phyloP scores from a whole-genome alignment of 2,329 filamentous ascomycete species.

The Colletotrichum chlorophyti region DNA sequence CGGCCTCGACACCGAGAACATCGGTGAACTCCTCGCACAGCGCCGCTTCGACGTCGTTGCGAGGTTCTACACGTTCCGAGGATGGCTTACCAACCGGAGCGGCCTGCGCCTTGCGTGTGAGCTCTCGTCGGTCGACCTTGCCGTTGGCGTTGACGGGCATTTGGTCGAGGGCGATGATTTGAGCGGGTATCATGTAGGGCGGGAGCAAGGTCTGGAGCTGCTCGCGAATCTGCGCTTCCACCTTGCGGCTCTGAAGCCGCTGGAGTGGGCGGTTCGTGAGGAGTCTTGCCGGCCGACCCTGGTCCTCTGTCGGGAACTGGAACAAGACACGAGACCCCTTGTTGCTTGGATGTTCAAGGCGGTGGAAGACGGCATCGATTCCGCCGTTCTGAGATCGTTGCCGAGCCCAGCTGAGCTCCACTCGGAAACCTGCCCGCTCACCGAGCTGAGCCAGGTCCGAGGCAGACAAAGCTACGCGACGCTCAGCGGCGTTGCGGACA shows the following conservation, averaged over 20 bases:
- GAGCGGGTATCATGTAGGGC: slow-evolving; percentile 36
- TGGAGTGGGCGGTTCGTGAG: slow-evolving; percentile 2
- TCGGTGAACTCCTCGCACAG: slow-evolving; percentile 25
- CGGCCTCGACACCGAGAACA: slow-evolving; percentile 15
- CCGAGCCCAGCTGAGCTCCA: slow-evolving; percentile 52
- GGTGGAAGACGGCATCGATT: slow-evolving; percentile 39
- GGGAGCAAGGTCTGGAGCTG: slow-evolving; percentile 30
- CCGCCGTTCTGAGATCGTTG: slow-evolving; percentile 37
- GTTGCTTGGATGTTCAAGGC: slow-evolving; percentile 41
- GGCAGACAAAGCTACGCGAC: slow-evolving; percentile 20
- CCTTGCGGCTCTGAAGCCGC: neutral
- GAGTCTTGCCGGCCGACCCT: neutral
- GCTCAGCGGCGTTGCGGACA: neutral
- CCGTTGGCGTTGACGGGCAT: slow-evolving; percentile 35
- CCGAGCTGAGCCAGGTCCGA: slow-evolving; percentile 32
- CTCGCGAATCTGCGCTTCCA: neutral
- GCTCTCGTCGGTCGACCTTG: slow-evolving; percentile 34
- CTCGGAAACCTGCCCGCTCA: slow-evolving; percentile 48
- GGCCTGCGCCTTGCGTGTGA: slow-evolving; percentile 27
- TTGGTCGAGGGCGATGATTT: slow-evolving; percentile 31
- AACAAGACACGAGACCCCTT: neutral
- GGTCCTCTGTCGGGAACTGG: slow-evolving; percentile 1
- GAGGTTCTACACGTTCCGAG: neutral
- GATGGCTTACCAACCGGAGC: neutral
- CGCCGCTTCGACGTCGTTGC: slow-evolving; percentile 9